Evolutionary conservation across 2,329 filamentous ascomycete genomes (phyloP), one percentile per base, ranked within the genome.

Genomic region (Amylocarpus encephaloides): DNA sequence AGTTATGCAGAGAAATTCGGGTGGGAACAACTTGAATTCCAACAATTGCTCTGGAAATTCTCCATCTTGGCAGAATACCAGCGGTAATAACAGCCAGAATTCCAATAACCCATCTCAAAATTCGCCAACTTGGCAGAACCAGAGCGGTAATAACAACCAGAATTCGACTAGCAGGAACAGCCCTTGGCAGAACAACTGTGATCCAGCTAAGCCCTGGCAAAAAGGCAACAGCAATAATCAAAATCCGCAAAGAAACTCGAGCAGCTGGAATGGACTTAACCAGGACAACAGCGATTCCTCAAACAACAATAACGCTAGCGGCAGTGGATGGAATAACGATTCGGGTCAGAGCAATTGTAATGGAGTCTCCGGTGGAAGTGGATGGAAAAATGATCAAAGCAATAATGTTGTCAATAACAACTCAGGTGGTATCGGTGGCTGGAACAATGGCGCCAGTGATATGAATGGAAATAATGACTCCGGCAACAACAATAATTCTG

Each of bases 81-180:
- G 34, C 34, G 12, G 12, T 10, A 16, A 13, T 36, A 36, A 36
- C 34, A 36, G 45, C 41, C 33, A 41, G 43, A 19, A 42, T 13
- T 19, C 16, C 13, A 19, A 19, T 42, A 10, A 3, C 4, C 16
- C 19, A 18, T 11, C 18, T 19, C 47, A 54, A 30, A 46, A 46
- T 16, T 43, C 36, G 16, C 36, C 42, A n/a, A 29, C 43, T 15
- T 46, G 22, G 16, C 15, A 29, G 19, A 46, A 44, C 29, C 18
- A 46, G 12, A n/a, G 45, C 46, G 47, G 48, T 44, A 53, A 46
- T 26, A 54, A 50, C 35, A 51, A 49, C 33, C 22, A 40, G 2
- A 42, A 30, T 30, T 52, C 42, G 10, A 16, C 26, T 5, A 46
- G 43, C n/a, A 47, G 42, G 40, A 30, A 49, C 39, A 44, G 35